phyloP scores from a whole-genome alignment of 805 yeast genomes.

The Yarrowia deformans region DNA sequence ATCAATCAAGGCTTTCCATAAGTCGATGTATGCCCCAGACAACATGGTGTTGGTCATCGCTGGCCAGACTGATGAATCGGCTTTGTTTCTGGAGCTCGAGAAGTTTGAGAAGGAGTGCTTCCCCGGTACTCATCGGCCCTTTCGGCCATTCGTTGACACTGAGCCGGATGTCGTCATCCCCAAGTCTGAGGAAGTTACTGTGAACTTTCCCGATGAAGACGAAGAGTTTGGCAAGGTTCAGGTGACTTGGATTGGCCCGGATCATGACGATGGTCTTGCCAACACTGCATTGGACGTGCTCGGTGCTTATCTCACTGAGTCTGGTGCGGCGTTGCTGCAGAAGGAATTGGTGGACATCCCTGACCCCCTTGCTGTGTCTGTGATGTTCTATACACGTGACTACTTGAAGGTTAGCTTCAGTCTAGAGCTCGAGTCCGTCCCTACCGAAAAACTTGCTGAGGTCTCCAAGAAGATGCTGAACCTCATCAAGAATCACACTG shows the following conservation, averaged over 20 bases:
- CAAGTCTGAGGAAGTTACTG: constrained; percentile 55
- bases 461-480: constrained; percentile 61
- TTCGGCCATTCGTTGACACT: constrained; percentile 83
- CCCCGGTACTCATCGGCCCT: constrained; percentile 49
- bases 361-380: constrained; percentile 78
- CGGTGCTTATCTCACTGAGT: constrained; percentile 75
- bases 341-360: constrained; percentile 78
- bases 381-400: constrained; percentile 76
- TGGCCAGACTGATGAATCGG: constrained; percentile 84
- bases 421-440: constrained; percentile 71
- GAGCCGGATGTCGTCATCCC: constrained; percentile 55
- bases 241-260: constrained; percentile 85
- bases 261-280: constrained; percentile 57
- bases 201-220: constrained; percentile 88
- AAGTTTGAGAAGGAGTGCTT: constrained; percentile 66
- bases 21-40: constrained; percentile 74
- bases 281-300: constrained; percentile 76
- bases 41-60: constrained; percentile 82
- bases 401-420: constrained; percentile 67
- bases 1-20: constrained; percentile 79
- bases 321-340: constrained; percentile 77
- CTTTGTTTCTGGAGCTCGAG: constrained; percentile 65
- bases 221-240: constrained; percentile 80
- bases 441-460: constrained; percentile 65
- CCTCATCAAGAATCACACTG: constrained; percentile 62